Base-by-base conservation (phyloP, 164 flowering plant species). In the Tinospora cordifolia region DNA sequence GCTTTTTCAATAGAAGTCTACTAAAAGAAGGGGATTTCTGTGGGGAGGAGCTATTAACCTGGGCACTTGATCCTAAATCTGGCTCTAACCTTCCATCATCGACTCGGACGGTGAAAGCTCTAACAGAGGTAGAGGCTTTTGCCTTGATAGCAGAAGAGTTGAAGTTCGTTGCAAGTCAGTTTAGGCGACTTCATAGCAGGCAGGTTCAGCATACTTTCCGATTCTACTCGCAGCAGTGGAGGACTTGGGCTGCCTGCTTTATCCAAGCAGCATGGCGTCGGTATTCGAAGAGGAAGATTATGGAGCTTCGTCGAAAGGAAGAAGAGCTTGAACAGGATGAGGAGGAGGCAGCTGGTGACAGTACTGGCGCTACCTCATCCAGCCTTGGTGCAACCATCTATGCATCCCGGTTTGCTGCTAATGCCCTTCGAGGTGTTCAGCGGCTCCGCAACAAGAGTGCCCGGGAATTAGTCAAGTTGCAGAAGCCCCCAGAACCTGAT, bases 161-260 rank as follows among this genome's bases (percentile, higher is more conserved):
- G 71, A 92, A 92, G 73, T 92, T 95, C 72, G 99, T 95, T 8
- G 99, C 99, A 0, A 78, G 90, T 69, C 99, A 95, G 74, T 95
- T 95, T 78, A 79, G 99, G 81, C 88, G 98, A 27, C 96, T 95
- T 44, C 98, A 95, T 79, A 95, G 99, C 78, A 81, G 94, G 73
- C 98, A 92, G 72, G 94, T 95, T 51, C 98, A 89, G 66, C 99
- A 95, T 75, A 95, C 98, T 5, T 95, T 95, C 85, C 84, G 99
- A 0, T 92, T 89, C 80, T 91, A 92, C 83, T 95, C 99, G 4
- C 97, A 92, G 77, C 99, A 95, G 54, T 95, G 99, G 99, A 80
- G 96, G 79, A 95, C 98, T n/a, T 95, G 99, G 99, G 97, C 99
- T 36, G 97, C 99, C 10, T 91, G 97, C 79, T 92, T 95, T 54